Evolutionary conservation across 768 basidiomycete genomes (phyloP), one percentile per base, ranked within the genome.

Genomic region (Kwoniella botswanensis): DNA sequence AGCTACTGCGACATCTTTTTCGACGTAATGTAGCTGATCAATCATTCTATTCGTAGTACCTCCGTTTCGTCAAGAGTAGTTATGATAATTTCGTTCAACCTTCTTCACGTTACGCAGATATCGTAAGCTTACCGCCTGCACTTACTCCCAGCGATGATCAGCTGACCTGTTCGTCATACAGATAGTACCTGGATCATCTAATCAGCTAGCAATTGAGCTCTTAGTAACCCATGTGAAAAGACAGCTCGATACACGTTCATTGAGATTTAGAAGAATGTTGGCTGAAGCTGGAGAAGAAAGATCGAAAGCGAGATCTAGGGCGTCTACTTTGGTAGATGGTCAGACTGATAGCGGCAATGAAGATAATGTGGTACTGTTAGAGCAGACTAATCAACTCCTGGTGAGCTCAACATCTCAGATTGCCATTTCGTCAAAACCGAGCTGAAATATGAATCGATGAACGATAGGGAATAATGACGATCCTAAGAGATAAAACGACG

Each of bases 131-230:
- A 4, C 29, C 42, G 43, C 12, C 44, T 54, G 60, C 53, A 43
- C 7, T 10, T 42, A 26, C 18, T 44, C 11, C 2, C 12, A 13
- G 46, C 29, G 50, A 15, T 22, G 24, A n/a, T n/a, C 18, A 66
- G 46, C 66, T 58, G 12, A 69, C 53, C 1, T 29, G 12, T 10
- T 50, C 10, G 12, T 24, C 43, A 7, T 62, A 17, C 71, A 96
- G 94, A 95, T 98, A 74, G 95, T 99, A n/a, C 95, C 95, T 1
- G 96, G 96, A 2, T 88, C 89, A 3, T 89, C 93, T 73, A 98
- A 98, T 78, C 82, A 88, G 22, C 91, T 96, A 11, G 94, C 96
- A 3, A 94, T 97, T 65, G 95, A 97, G 71, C 86, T 99, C 50
- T 93, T 99, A 64, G 90, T 91, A 17, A 93, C 93, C 2, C 97